Evolutionary conservation across 2,329 filamentous ascomycete genomes (phyloP), one percentile per base, ranked within the genome.

Genomic region (Cordyceps farinosa): DNA sequence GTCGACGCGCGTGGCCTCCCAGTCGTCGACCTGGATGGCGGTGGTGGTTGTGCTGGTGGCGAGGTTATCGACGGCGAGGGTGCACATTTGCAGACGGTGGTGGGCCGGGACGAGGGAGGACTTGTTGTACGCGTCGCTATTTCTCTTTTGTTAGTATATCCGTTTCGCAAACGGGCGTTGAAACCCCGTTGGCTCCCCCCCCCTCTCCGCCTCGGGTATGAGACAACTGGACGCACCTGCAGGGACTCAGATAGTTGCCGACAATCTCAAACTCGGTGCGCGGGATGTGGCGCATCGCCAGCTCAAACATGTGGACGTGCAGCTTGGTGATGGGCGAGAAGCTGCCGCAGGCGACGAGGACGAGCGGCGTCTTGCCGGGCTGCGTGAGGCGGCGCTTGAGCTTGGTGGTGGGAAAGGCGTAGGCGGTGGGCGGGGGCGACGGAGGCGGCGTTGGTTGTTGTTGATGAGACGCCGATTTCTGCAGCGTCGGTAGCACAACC

Each of bases 251-350:
- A 74, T 93, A 97, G 59, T 91, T 92, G 66, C 91, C 93, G 51
- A 97, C 83, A 40, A 97, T 86, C 74, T 97, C 92, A 73, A 90
- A 97, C 60, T 74, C 70, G 51, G 74, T 75, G 15, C 88, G 87
- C 68, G 87, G 60, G 36, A 62, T 87, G 76, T 90, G 93, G 76
- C 95, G 90, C 69, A 87, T 85, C 1, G 90, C 90, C 87, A 96
- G 92, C 71, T 92, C 90, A 72, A 95, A 94, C 89, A 96, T 94
- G 73, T 90, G 88, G 66, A 95, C 79, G 73, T 94, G 90, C 34
- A 92, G 82, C 71, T 90, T 90, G 7, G 88, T 90, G 56, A 89
- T 86, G 22, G 90, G 90, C 0, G 87, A 90, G 77, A 92, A 93
- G 70, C 83, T 86, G 57, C 86, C 88, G 70, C 88, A 90, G 54